phyloP scores from a whole-genome alignment of 2,329 filamentous ascomycete genomes.

The Chrysoporthe puriensis region DNA sequence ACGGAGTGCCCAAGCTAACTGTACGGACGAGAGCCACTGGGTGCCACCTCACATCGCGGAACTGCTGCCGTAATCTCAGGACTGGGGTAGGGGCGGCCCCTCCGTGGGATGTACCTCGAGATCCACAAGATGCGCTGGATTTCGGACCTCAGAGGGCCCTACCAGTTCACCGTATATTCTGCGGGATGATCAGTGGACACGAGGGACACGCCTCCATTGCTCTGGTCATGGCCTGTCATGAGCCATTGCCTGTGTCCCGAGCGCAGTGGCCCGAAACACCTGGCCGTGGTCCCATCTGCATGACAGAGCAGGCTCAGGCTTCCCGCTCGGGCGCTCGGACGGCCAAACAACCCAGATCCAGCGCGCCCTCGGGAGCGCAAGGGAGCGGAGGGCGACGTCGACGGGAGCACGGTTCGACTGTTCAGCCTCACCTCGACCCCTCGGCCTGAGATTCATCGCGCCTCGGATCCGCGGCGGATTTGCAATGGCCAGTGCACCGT shows the following conservation, averaged over 20 bases:
- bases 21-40: conserved; percentile 9
- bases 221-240: not conserved
- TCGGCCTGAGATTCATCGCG: not conserved
- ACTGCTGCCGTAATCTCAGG: conserved; percentile 9
- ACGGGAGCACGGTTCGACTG: conserved; percentile 17
- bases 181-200: not conserved
- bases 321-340: conserved; percentile 15
- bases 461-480: not conserved
- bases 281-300: not conserved
- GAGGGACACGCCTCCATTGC: not conserved
- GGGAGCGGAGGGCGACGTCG: not conserved
- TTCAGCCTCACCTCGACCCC: conserved; percentile 16
- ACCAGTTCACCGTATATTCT: conserved; percentile 17
- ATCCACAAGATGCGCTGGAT: conserved; percentile 18
- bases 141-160: not conserved
- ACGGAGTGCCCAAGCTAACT: not conserved
- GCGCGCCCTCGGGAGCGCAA: not conserved
- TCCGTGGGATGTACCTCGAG: conserved; percentile 12
- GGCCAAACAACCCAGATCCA: not conserved
- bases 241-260: not conserved
- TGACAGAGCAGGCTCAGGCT: not conserved
- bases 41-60: conserved; percentile 22
- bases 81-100: conserved; percentile 17
- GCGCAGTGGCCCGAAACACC: not conserved
- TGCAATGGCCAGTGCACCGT: conserved; percentile 8